phyloP scores from a whole-genome alignment of 192 early-diverging fungal species.

The Funneliformis geosporum region DNA sequence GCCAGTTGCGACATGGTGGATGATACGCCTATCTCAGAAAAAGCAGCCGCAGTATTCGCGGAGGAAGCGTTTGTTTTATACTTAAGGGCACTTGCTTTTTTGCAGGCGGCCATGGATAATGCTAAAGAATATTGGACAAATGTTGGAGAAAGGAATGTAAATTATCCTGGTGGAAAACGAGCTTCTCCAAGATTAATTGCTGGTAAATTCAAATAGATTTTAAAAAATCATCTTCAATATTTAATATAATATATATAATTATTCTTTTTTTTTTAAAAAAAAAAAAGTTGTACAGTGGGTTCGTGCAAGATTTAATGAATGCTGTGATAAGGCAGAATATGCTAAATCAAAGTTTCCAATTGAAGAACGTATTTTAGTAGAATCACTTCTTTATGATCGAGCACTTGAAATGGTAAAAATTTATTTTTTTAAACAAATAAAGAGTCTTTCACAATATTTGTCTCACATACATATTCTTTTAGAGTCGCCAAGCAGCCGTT shows the following conservation, averaged over 20 bases:
- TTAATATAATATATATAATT: background rate
- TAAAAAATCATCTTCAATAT: background rate
- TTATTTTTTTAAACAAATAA: background rate
- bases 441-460: background rate
- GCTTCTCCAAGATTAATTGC: conserved; percentile 45
- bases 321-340: conserved; percentile 78
- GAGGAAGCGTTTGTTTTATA: conserved; percentile 76
- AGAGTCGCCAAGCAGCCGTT: conserved; percentile 63
- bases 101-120: conserved; percentile 59
- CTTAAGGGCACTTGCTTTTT: conserved; percentile 64
- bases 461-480: background rate
- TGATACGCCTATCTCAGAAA: conserved; percentile 36
- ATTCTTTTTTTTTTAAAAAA: conserved; percentile 37
- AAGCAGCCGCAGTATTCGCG: conserved; percentile 42
- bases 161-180: conserved; percentile 34
- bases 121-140: conserved; percentile 60
- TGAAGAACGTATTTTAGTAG: conserved; percentile 58
- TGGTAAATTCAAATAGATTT: conserved; percentile 21
- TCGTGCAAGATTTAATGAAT: conserved; percentile 86
- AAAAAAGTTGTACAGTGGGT: conserved; percentile 86
- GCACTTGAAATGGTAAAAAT: conserved; percentile 63
- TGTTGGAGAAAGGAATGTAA: conserved; percentile 41
- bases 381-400: conserved; percentile 74
- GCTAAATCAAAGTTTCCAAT: conserved; percentile 55
- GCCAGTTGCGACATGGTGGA: conserved; percentile 17